Evolutionary conservation across 2,329 filamentous ascomycete genomes (phyloP).

Genomic region (Phialophora verrucosa): DNA sequence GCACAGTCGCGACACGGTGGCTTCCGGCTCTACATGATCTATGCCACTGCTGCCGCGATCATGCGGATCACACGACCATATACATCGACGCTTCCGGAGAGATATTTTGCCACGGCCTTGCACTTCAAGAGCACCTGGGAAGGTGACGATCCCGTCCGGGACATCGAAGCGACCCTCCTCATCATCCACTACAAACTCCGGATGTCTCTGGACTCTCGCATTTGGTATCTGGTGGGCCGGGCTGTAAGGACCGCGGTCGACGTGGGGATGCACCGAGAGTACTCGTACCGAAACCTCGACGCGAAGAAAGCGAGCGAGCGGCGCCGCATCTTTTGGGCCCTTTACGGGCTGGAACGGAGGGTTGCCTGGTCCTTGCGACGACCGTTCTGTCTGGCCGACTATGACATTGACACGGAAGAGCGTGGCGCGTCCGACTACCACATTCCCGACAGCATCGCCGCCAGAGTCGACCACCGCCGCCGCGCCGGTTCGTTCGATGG

Average conservation of each 20-base stretch:
- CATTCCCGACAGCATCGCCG: not conserved
- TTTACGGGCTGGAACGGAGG: not conserved
- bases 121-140: slow-evolving; percentile 4
- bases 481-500: not conserved
- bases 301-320: not conserved
- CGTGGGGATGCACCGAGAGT: slow-evolving; percentile 7
- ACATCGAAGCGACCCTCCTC: slow-evolving; percentile 11
- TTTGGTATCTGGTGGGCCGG: slow-evolving; percentile 9
- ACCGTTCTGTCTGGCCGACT: not conserved
- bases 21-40: slow-evolving; percentile 6
- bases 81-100: not conserved
- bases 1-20: too few relatives aligned
- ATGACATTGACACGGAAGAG: slow-evolving; percentile 4
- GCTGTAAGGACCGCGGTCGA: slow-evolving; percentile 7
- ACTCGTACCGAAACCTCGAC: slow-evolving; percentile 4
- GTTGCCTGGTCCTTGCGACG: slow-evolving; percentile 3
- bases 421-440: not conserved
- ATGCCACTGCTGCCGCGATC: not conserved
- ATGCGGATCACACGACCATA: slow-evolving; percentile 6
- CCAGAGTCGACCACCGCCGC: not conserved
- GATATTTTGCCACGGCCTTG: slow-evolving; percentile 3
- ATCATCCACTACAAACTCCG: slow-evolving; percentile 10
- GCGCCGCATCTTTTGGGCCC: slow-evolving; percentile 9
- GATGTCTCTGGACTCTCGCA: slow-evolving; percentile 1
- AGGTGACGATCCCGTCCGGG: slow-evolving; percentile 3